Evolutionary conservation across 768 basidiomycete genomes (phyloP).

Genomic region (Hysterangium stoloniferum): DNA sequence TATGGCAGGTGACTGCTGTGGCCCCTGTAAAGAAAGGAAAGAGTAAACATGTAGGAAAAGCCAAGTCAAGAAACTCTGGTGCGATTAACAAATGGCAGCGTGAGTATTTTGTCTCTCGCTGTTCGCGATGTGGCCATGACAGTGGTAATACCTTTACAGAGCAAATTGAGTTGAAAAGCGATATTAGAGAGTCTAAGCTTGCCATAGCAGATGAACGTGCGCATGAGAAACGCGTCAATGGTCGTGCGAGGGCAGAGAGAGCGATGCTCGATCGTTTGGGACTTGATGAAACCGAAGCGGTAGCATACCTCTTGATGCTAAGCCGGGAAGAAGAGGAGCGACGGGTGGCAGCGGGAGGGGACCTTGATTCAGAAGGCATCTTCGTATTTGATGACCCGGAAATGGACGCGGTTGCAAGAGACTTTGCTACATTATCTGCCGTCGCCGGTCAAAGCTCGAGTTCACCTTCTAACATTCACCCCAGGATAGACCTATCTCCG

Average conservation of each 20-base stretch:
- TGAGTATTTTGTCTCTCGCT: constrained; percentile 19
- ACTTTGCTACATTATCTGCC: constrained; percentile 10
- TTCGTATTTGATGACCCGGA: constrained; percentile 1
- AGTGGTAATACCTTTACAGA: constrained; percentile 36
- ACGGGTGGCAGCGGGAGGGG: constrained; percentile 14
- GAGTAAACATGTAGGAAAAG: constrained; percentile 17
- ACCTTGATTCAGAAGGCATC: neutral
- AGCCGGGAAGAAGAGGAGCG: constrained; percentile 64
- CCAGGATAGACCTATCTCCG: no score
- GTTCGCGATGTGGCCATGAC: neutral
- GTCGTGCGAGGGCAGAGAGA: constrained; percentile 50
- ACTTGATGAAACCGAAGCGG: constrained; percentile 61
- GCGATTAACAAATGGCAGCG: constrained; percentile 30
- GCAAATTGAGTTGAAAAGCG: constrained; percentile 53
- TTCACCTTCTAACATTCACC: constrained; percentile 17
- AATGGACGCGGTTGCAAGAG: no score
- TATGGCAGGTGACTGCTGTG: constrained; percentile 57
- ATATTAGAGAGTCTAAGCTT: constrained; percentile 50
- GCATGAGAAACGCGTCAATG: constrained; percentile 29
- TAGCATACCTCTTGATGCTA: constrained; percentile 79
- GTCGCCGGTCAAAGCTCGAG: constrained; percentile 6
- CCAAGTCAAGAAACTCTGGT: constrained; percentile 16
- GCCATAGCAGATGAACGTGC: constrained; percentile 46
- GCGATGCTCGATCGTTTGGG: constrained; percentile 55
- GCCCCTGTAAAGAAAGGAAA: constrained; percentile 19